Percentiles rank a stretch among this genome's conserved stretches.
These are phyloP conservation scores for Diaporthe sp. DNA, from an alignment of 2,329 filamentous ascomycete genomes.

Conservation along the genomic window DNA sequence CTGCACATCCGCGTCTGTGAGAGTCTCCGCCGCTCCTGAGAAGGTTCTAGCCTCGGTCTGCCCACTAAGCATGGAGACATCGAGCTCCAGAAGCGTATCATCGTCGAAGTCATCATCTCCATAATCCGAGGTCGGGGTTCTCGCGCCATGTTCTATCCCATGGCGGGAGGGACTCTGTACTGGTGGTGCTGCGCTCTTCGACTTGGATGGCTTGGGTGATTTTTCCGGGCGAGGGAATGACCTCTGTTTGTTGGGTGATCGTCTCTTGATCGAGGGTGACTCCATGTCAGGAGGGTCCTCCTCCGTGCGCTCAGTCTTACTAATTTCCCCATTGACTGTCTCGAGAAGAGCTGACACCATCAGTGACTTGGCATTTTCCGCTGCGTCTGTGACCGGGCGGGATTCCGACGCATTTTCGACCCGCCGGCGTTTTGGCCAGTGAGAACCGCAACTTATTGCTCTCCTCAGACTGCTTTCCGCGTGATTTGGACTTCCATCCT, in stretches of 20 bases:
- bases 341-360: constrained; percentile 76
- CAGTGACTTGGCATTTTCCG: constrained; percentile 65
- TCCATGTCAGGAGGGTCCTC: constrained; percentile 49
- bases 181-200: not conserved
- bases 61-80: constrained; percentile 56
- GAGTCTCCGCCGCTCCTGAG: constrained; percentile 25
- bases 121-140: constrained; percentile 61
- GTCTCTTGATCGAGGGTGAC: constrained; percentile 60
- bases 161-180: not conserved
- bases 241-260: constrained; percentile 40
- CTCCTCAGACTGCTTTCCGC: constrained; percentile 69
- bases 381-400: constrained; percentile 41
- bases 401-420: constrained; percentile 61
- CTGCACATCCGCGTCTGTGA: not conserved
- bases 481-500: constrained; percentile 55
- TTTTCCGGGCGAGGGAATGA: not conserved
- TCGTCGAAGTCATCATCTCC: constrained; percentile 73
- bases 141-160: not conserved
- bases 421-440: constrained; percentile 80
- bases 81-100: constrained; percentile 69
- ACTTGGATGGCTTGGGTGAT: constrained; percentile 38
- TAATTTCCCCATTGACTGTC: constrained; percentile 71
- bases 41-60: constrained; percentile 41
- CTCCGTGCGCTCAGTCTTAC: constrained; percentile 55
- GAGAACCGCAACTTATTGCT: constrained; percentile 76